Percentiles rank a stretch among this genome's conserved stretches.
Conservation (phyloP, 73 alveolate species). For the Symbiodinium pilosum region DNA sequence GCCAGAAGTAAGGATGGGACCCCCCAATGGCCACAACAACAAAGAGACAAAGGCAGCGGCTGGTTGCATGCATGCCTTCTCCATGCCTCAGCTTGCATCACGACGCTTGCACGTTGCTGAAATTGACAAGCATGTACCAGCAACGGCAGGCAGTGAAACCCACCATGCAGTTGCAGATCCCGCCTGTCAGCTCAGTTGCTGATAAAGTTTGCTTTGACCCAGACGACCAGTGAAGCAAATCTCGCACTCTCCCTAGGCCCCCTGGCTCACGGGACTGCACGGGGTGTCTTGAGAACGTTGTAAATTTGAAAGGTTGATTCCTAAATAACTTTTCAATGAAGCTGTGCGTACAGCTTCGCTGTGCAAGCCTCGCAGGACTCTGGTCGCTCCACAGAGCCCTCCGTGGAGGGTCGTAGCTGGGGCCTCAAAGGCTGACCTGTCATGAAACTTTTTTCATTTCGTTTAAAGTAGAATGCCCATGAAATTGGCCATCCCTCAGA, state of each 20-base stretch:
- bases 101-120: background rate
- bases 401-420: conserved; percentile 3
- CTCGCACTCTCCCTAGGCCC: too few relatives aligned
- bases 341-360: too few relatives aligned
- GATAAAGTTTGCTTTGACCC: too few relatives aligned
- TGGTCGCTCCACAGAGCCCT: conserved; percentile 11
- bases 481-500: background rate
- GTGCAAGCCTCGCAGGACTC: background rate
- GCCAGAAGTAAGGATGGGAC: background rate
- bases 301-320: too few relatives aligned
- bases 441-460: too few relatives aligned
- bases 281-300: too few relatives aligned
- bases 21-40: background rate
- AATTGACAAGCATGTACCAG: background rate
- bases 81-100: background rate
- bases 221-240: too few relatives aligned
- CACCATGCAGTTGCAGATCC: conserved; percentile 26
- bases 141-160: background rate
- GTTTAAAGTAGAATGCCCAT: too few relatives aligned
- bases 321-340: too few relatives aligned
- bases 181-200: too few relatives aligned
- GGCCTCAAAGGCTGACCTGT: background rate
- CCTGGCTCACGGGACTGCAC: conserved; percentile 4
- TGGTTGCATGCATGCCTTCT: too few relatives aligned
- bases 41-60: background rate